These are phyloP conservation scores for Pholiota conissans DNA, from an alignment of 768 basidiomycete genomes.

Conservation along the genomic window DNA sequence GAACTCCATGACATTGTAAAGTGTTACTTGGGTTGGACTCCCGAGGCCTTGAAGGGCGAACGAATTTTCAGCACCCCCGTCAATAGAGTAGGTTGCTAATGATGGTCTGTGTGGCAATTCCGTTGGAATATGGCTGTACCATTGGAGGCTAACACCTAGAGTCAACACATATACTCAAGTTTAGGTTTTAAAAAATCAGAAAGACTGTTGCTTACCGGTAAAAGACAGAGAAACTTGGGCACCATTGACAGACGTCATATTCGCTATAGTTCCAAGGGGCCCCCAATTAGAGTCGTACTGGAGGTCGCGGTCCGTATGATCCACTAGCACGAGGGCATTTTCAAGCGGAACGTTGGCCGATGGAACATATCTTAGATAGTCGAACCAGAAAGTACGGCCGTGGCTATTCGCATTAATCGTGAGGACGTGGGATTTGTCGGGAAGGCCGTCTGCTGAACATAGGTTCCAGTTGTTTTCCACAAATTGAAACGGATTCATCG, in stretches of 20 bases:
- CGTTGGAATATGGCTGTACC: constrained; percentile 20
- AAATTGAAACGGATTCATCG: constrained; percentile 18
- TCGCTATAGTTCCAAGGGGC: constrained; percentile 13
- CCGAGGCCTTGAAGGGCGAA: constrained; percentile 17
- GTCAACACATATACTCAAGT: too few relatives aligned
- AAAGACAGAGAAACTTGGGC: constrained; percentile 17
- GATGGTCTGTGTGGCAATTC: constrained; percentile 15
- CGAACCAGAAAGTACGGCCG: constrained; percentile 28
- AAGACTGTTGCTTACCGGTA: constrained; percentile 12
- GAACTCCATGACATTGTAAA: constrained; percentile 22
- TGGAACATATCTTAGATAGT: constrained; percentile 28
- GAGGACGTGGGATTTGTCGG: constrained; percentile 25
- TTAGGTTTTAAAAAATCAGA: not conserved
- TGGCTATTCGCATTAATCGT: constrained; percentile 25
- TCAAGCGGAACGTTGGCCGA: constrained; percentile 12
- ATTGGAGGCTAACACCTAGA: constrained; percentile 20
- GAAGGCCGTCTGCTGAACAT: constrained; percentile 22
- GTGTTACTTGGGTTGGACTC: not conserved
- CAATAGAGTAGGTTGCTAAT: constrained; percentile 22
- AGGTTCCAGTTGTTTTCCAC: constrained; percentile 33
- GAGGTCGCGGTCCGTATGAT: constrained; percentile 16
- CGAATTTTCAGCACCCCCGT: constrained; percentile 12
- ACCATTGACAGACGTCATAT: constrained; percentile 12
- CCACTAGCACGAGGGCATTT: constrained; percentile 14
- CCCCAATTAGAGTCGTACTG: constrained; percentile 20